A percentile compares a stretch with the other conserved stretches of the same genome.
Conservation (phyloP, 352 stramenopile species). For the Pythium biforme region DNA sequence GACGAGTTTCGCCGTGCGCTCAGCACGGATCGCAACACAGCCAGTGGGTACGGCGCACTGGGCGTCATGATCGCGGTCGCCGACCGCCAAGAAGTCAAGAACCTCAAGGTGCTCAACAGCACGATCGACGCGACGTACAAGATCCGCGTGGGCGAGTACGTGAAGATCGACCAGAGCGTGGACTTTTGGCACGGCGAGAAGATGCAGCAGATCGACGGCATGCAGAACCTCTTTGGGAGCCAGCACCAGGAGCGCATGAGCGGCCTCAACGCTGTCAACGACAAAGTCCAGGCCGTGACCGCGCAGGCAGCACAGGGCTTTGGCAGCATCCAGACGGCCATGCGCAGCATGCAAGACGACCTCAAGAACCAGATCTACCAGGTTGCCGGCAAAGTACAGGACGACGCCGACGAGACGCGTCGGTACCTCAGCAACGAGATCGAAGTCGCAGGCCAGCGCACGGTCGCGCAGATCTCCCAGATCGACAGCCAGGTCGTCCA, state of each 20-base stretch:
- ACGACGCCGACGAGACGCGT: conserved; percentile 1
- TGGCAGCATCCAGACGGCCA: neutral
- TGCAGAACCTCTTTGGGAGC: neutral
- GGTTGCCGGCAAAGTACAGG: neutral
- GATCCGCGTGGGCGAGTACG: conserved; percentile 1
- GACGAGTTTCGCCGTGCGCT: conserved; percentile 2
- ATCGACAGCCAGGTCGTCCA: conserved; percentile 5
- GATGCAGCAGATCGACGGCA: neutral
- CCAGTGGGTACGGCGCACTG: neutral
- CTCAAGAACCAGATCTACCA: conserved; percentile 1
- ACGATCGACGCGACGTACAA: conserved; percentile 3
- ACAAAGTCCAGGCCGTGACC: conserved; percentile 1
- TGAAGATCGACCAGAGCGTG: conserved; percentile 6
- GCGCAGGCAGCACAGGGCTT: neutral
- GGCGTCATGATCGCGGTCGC: conserved; percentile 4
- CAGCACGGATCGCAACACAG: neutral
- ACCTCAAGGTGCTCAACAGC: conserved; percentile 1
- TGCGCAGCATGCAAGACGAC: conserved; percentile 1
- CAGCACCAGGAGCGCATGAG: conserved; percentile 1
- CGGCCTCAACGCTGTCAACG: neutral
- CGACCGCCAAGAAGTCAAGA: conserved; percentile 4
- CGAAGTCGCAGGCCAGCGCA: neutral
- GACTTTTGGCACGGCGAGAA: conserved; percentile 4
- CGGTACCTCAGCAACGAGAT: neutral
- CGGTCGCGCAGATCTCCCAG: neutral